These are phyloP conservation scores for Penicillium longicatenatum DNA, from an alignment of 495 filamentous ascomycete genomes.

Conservation along the genomic window DNA sequence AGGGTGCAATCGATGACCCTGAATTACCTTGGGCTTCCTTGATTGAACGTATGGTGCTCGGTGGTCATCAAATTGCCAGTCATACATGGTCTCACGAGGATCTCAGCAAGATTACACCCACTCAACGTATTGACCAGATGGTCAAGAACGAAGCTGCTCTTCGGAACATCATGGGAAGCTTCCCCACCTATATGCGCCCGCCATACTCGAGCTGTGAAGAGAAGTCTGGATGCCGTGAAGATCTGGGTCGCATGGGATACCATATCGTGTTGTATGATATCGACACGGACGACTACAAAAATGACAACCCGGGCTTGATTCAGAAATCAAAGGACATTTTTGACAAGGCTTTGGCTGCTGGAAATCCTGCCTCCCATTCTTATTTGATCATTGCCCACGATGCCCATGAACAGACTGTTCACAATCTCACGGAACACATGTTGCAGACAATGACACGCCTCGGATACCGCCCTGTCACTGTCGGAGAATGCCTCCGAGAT, in stretches of 20 bases:
- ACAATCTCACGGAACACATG: slow-evolving; percentile 77
- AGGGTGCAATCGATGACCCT: slow-evolving; percentile 67
- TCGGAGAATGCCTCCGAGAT: slow-evolving; percentile 77
- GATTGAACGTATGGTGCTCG: slow-evolving; percentile 66
- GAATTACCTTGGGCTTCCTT: slow-evolving; percentile 57
- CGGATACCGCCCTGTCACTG: slow-evolving; percentile 69
- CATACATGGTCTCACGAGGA: slow-evolving; percentile 87
- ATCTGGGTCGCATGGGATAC: slow-evolving; percentile 69
- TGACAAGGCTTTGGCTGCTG: slow-evolving; percentile 49
- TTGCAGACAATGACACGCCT: slow-evolving; percentile 55
- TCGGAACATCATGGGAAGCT: slow-evolving; percentile 74
- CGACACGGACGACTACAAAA: slow-evolving; percentile 77
- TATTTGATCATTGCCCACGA: slow-evolving; percentile 79
- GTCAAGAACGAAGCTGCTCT: slow-evolving; percentile 78
- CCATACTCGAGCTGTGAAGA: slow-evolving; percentile 73
- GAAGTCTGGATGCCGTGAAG: slow-evolving; percentile 56
- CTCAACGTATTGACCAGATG: slow-evolving; percentile 66
- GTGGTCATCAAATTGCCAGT: slow-evolving; percentile 81
- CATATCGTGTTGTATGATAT: slow-evolving; percentile 75
- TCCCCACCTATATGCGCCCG: slow-evolving; percentile 85
- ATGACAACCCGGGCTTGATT: slow-evolving; percentile 60
- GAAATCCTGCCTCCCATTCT: slow-evolving; percentile 44
- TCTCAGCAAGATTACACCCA: slow-evolving; percentile 58
- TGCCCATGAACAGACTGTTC: slow-evolving; percentile 73
- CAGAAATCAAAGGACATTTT: slow-evolving; percentile 75